Percentiles rank a stretch among this genome's conserved stretches.
phyloP scores from a whole-genome alignment of 768 basidiomycete species.

The Hortiboletus flavorubellus region DNA sequence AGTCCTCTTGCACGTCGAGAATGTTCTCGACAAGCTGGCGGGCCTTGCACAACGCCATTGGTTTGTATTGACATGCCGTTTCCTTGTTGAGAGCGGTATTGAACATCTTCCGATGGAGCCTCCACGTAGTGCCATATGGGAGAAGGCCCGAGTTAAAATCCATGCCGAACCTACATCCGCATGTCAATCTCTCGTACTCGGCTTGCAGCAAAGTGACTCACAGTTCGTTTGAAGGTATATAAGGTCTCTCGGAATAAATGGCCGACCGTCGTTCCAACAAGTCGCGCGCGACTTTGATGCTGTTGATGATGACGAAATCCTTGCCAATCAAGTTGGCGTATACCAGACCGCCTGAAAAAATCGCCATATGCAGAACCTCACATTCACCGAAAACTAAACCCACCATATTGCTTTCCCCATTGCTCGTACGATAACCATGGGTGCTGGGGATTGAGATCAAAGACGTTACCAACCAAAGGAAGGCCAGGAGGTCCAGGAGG shows the following conservation, averaged over 20 bases:
- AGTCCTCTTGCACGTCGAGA: slow-evolving; percentile 16
- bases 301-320: slow-evolving; percentile 29
- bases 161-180: slow-evolving; percentile 24
- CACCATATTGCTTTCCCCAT: slow-evolving; percentile 35
- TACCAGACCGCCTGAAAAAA: slow-evolving; percentile 20
- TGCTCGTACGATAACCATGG: slow-evolving; percentile 35
- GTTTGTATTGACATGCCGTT: slow-evolving; percentile 6
- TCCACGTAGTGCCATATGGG: slow-evolving; percentile 30
- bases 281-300: slow-evolving; percentile 18
- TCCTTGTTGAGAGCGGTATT: slow-evolving; percentile 20
- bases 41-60: slow-evolving; percentile 16
- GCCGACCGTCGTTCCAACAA: slow-evolving; percentile 27
- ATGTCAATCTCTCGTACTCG: background rate
- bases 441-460: slow-evolving; percentile 16
- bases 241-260: slow-evolving; percentile 28
- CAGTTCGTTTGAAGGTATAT: slow-evolving; percentile 19
- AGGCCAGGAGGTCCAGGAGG: slow-evolving; percentile 53
- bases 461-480: slow-evolving; percentile 26
- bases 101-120: slow-evolving; percentile 29
- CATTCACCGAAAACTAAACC: background rate
- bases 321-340: slow-evolving; percentile 26
- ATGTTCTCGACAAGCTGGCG: slow-evolving; percentile 24
- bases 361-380: background rate
- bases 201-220: background rate
- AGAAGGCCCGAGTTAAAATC: slow-evolving; percentile 29